Evolutionary conservation across 441 rosid species (phyloP).

Genomic region (Dalechampia spathulata): DNA sequence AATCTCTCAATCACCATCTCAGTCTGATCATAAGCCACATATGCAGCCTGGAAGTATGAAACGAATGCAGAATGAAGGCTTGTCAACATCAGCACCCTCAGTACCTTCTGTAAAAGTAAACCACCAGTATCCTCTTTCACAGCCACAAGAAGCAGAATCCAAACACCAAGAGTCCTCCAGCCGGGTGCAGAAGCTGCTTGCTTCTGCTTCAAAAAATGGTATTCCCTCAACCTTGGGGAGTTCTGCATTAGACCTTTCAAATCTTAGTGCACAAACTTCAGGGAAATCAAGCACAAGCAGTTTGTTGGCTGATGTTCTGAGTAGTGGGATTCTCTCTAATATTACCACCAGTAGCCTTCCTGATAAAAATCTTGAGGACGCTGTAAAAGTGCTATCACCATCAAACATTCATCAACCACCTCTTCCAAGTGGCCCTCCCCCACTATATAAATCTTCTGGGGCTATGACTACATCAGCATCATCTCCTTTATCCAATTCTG

Average conservation of each 20-base stretch:
- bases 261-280: conserved; percentile 33
- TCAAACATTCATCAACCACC: conserved; percentile 28
- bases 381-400: conserved; percentile 25
- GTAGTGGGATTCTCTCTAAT: conserved; percentile 60
- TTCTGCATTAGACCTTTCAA: conserved; percentile 28
- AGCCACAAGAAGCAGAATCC: conserved; percentile 23
- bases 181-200: conserved; percentile 28
- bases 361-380: conserved; percentile 26
- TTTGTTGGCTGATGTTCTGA: conserved; percentile 66
- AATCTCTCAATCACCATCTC: conserved; percentile 33
- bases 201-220: conserved; percentile 32
- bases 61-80: conserved; percentile 28
- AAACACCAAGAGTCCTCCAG: conserved; percentile 32
- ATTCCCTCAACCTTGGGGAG: conserved; percentile 25
- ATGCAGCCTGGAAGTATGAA: conserved; percentile 25
- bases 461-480: conserved; percentile 23
- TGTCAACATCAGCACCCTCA: conserved; percentile 21
- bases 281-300: conserved; percentile 49
- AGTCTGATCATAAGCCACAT: conserved; percentile 40
- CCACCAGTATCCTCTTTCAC: conserved; percentile 20
- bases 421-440: conserved; percentile 28
- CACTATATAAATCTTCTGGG: conserved; percentile 28
- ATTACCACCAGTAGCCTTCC: conserved; percentile 28
- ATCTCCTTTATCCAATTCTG: conserved; percentile 23
- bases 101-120: conserved; percentile 25